Evolutionary conservation across 306 rosid genomes (phyloP), one percentile per base, ranked within the genome.

Genomic region (Lathyrus oleraceus): DNA sequence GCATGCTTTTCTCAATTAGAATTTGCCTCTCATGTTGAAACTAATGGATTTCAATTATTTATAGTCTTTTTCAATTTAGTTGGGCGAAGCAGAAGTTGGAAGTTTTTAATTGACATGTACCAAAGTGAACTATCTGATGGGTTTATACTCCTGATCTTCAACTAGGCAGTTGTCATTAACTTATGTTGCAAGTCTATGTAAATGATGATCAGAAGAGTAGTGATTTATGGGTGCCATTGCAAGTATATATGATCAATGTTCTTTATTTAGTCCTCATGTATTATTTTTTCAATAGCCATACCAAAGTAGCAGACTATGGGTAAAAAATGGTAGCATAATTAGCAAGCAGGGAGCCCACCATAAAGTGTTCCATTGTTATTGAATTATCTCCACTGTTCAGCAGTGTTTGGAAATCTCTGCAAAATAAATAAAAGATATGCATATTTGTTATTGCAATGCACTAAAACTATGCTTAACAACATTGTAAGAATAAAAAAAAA

Each of bases 301-400:
- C 65, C 23, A 39, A 48, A 3, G 20, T 8, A 44, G 17, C 1
- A 60, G 25, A 5, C 81, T 75, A 76, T 5, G 32, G 16, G 5
- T 2, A 32, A 23, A 76, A 74, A 42, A 67, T 23, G 19, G 17
- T 10, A 42, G 47, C 77, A 71, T 56, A 68, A 11, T 79, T 14
- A 75, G 44, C 81, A 10, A 1, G 8, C 28, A 75, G 28, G 1
- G 81, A 75, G 1, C 79, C 79, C 74, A 38, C 58, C 6, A n/a
- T 66, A 71, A 13, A 79, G 67, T n/a, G 66, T 71, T 54, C 67
- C 63, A 36, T 82, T 79, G 44, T 79, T 73, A 87, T 84, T 8
- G 86, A 74, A 8, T 14, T 36, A 27, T 86, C 88, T 1, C 67
- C 52, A 2, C 68, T 73, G 4, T 6, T 10, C 5, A 48, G n/a